Base-by-base conservation (phyloP, 495 filamentous ascomycete genomes). In the Lasiosphaeria hispida region DNA sequence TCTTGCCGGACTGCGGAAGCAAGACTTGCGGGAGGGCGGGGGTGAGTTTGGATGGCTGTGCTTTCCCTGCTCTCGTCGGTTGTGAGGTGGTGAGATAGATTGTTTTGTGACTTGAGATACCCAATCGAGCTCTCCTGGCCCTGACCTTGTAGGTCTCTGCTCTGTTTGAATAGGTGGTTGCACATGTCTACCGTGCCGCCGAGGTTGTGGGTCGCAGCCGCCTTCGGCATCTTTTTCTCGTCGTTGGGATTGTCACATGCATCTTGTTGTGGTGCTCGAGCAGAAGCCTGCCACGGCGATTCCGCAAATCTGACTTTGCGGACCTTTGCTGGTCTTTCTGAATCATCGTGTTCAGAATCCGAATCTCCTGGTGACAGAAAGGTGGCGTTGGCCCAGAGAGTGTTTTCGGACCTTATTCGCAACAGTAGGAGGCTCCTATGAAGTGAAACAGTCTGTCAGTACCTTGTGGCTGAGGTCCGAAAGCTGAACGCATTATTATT, bases 291-390 rank as follows among this genome's bases (percentile, higher is more conserved):
- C 3, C 8, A 8, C 8, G 50, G 38, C 7, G 34, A 40, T 10
- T 53, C 50, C 17, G 36, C 34, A 30, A 53, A 53, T 7, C 50
- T 10, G 11, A 53, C 50, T 19, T 18, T 53, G 7, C 50, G 50
- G 19, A 13, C 50, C 19, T 53, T 53, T 10, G 50, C 34, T 19
- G 50, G 50, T 15, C 36, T 10, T 11, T 19, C 50, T 1, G n/a
- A 17, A n/a, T 19, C 9, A 4, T 19, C 8, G 11, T 18, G 6
- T 19, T 40, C 3, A 3, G 35, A 41, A 39, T 15, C 1, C 41
- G 50, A n/a, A n/a, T n/a, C n/a, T n/a, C n/a, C n/a, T n/a, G n/a
- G n/a, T n/a, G n/a, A n/a, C n/a, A n/a, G 7, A 10, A 13, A 36
- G 1, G 23, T 10, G 17, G 30, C 5, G 47, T 34, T 36, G 30